These are phyloP conservation scores for Trichoderma reesei DNA, from an alignment of 495 filamentous ascomycete species.

Conservation along the genomic window DNA sequence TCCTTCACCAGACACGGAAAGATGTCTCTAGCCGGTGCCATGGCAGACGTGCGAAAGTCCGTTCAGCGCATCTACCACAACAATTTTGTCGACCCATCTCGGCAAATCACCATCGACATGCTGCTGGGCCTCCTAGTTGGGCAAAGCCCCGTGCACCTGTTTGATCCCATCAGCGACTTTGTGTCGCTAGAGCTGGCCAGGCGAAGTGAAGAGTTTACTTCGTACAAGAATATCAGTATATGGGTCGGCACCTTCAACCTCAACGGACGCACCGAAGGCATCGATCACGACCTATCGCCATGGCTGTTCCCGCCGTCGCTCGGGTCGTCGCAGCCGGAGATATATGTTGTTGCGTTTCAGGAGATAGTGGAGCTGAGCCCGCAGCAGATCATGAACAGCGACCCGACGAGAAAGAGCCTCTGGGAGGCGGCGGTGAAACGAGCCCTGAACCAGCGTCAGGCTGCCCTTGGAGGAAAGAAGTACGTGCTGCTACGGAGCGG, in stretches of 20 bases:
- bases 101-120: conserved; percentile 90
- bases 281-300: conserved; percentile 66
- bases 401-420: conserved; percentile 69
- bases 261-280: conserved; percentile 70
- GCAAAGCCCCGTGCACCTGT: conserved; percentile 74
- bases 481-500: conserved; percentile 88
- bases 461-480: conserved; percentile 50
- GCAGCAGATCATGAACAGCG: conserved; percentile 98
- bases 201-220: conserved; percentile 42
- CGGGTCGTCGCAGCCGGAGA: conserved; percentile 51
- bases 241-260: conserved; percentile 92
- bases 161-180: conserved; percentile 88
- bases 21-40: conserved; percentile 88
- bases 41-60: conserved; percentile 90
- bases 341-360: conserved; percentile 87
- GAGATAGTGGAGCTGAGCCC: conserved; percentile 95
- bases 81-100: conserved; percentile 87
- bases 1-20: conserved; percentile 95
- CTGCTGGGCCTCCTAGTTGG: conserved; percentile 76
- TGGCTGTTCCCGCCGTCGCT: conserved; percentile 63
- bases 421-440: conserved; percentile 79
- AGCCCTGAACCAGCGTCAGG: conserved; percentile 64
- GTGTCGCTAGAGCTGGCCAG: conserved; percentile 65
- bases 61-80: conserved; percentile 92
- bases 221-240: conserved; percentile 40